Conservation (phyloP, 495 filamentous ascomycete species). For the Filosporella fistucella region DNA sequence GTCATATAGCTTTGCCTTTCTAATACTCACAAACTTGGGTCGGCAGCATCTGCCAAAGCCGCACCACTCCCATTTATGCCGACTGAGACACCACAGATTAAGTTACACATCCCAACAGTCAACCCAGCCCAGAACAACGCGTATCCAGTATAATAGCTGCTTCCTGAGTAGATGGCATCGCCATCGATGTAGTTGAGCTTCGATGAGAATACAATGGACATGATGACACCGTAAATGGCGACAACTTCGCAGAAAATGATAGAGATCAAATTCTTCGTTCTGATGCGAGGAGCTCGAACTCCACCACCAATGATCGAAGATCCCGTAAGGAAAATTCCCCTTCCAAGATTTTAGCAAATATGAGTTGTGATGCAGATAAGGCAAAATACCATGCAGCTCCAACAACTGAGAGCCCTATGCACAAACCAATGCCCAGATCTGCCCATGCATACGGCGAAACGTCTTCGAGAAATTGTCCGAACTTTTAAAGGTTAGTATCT, state of each 20-base stretch:
- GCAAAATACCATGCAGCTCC: conserved; percentile 86
- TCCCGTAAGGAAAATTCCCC: conserved; percentile 98
- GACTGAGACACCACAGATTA: conserved; percentile 94
- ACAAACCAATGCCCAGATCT: conserved; percentile 83
- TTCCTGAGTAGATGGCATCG: conserved; percentile 53
- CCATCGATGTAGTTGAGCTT: conserved; percentile 60
- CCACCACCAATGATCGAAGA: conserved; percentile 97
- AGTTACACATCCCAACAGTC: conserved; percentile 90
- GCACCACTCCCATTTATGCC: conserved; percentile 98
- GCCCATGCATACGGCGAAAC: conserved; percentile 96
- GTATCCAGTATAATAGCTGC: conserved; percentile 90
- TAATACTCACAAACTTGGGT: conserved; percentile 73
- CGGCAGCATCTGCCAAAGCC: conserved; percentile 92
- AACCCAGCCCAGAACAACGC: conserved; percentile 94
- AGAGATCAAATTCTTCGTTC: conserved; percentile 98
- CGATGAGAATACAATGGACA: conserved; percentile 95
- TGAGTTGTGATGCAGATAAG: background rate
- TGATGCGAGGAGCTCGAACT: conserved; percentile 91
- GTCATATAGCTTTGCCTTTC: conserved; percentile 19
- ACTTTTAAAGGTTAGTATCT: conserved; percentile 40
- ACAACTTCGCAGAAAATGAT: conserved; percentile 99
- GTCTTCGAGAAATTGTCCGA: conserved; percentile 90
- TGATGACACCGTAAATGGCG: conserved; percentile 99
- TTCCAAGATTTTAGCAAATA: conserved; percentile 28
- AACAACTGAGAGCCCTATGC: conserved; percentile 91